Conservation (phyloP, 2,329 filamentous ascomycete genomes). For the Exophiala aquamarina region DNA sequence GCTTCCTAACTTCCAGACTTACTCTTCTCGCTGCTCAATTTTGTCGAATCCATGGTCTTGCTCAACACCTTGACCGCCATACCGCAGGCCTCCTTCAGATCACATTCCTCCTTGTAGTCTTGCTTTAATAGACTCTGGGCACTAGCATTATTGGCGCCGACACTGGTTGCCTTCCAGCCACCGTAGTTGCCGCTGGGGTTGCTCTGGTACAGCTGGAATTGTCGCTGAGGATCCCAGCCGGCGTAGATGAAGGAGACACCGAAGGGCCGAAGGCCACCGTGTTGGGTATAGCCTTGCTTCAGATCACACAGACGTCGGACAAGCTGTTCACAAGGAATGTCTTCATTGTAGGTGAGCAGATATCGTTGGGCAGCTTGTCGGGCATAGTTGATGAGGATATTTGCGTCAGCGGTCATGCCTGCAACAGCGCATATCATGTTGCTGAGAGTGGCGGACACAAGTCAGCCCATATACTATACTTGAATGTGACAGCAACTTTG, state of each 20-base stretch:
- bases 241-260: constrained; percentile 99
- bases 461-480: no score
- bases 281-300: constrained; percentile 99
- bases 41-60: constrained; percentile 99
- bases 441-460: constrained; percentile 54
- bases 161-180: constrained; percentile 98
- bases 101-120: constrained; percentile 98
- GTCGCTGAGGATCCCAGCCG: constrained; percentile 89
- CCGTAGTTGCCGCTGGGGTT: constrained; percentile 99
- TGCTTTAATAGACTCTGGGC: constrained; percentile 97
- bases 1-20: constrained; percentile 48
- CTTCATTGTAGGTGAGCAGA: constrained; percentile 98
- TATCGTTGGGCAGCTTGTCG: constrained; percentile 95
- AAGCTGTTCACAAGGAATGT: constrained; percentile 98
- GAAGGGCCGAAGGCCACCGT: constrained; percentile 95
- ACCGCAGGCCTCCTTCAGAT: constrained; percentile 91
- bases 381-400: constrained; percentile 99
- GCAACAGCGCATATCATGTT: constrained; percentile 99
- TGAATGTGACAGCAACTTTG: no score
- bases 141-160: constrained; percentile 96
- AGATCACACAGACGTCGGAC: constrained; percentile 94
- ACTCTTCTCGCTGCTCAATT: constrained; percentile 99
- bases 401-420: constrained; percentile 98
- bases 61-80: constrained; percentile 98
- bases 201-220: constrained; percentile 99